Base-by-base conservation (phyloP, 169 alveolate species). In the Plasmodium falciparum region DNA sequence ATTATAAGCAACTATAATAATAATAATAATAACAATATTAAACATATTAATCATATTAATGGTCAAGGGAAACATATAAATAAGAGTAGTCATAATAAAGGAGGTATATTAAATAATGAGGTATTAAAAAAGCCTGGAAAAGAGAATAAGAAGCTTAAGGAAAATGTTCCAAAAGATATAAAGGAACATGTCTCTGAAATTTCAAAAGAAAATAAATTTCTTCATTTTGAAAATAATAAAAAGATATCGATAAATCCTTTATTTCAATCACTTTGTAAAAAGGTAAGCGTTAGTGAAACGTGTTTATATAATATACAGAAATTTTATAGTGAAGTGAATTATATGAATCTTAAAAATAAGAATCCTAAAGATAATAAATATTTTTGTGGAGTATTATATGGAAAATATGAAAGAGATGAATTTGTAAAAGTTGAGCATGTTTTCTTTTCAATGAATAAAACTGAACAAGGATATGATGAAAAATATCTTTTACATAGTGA, bases 221-320 rank as follows among this genome's bases (percentile, higher is more conserved):
- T 83, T 5, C 86, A 56, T 11, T 73, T 56, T 47, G 86, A 70
- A 70, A 71, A 83, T 69, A 56, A 63, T 33, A 83, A 83, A 59
- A 71, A 73, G 22, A 39, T 63, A 58, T 83, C 91, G 12, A 70
- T 83, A 13, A 71, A 83, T 24, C 91, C 91, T 0, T 15, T 83
- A 17, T 83, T 83, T 50, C 29, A 67, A 6, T 83, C 91, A 9
- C 39, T 83, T 13, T 83, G 91, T 43, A 83, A 70, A 71, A 15
- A 59, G 56, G 91, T 83, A 13, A 83, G 91, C 47, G 91, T 83
- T 59, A 83, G 91, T 83, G 91, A 83, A 70, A 63, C 91, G 9
- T 83, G 91, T 67, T 73, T 83, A 73, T 33, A 83, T 50, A 83
- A 83, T 24, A 56, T 83, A 39, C 91, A 83, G 8, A 63, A 56